These are phyloP conservation scores for Lentinus brumalis DNA, from an alignment of 768 basidiomycete genomes.

Conservation along the genomic window DNA sequence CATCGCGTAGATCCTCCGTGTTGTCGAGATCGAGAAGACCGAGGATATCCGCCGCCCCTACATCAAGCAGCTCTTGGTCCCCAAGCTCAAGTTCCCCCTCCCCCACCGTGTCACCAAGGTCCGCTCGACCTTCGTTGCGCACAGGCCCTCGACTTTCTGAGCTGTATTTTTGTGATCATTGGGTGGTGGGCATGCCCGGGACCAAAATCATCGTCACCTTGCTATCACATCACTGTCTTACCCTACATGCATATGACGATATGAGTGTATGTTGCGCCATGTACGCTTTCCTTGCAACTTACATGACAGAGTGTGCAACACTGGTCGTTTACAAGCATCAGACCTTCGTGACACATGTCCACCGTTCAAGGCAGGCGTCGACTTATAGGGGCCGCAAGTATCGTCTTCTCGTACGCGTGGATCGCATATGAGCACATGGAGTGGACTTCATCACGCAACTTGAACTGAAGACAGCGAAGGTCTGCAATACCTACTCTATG, in stretches of 20 bases:
- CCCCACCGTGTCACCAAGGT: constrained; percentile 84
- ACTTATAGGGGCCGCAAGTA: too few species aligned
- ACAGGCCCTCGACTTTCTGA: constrained; percentile 75
- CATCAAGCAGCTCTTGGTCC: constrained; percentile 93
- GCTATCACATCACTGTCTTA: constrained; percentile 8
- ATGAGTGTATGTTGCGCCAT: constrained; percentile 20
- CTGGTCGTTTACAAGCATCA: too few species aligned
- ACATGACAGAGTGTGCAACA: too few species aligned
- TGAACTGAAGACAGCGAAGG: too few species aligned
- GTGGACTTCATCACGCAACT: too few species aligned
- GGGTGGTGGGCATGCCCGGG: constrained; percentile 4
- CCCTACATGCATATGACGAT: constrained; percentile 22
- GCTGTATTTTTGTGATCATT: background rate
- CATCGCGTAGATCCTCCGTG: constrained; percentile 84
- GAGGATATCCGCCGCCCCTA: constrained; percentile 94
- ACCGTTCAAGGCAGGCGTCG: too few species aligned
- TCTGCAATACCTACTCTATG: too few species aligned
- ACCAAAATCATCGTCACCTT: constrained; percentile 15
- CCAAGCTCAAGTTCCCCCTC: constrained; percentile 95
- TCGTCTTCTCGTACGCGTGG: too few species aligned
- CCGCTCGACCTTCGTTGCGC: constrained; percentile 79
- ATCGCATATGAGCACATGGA: too few species aligned
- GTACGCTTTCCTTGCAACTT: background rate
- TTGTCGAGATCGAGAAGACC: constrained; percentile 91
- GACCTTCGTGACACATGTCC: too few species aligned